Conservation (phyloP, 1,284 basidiomycete genomes). For the Ustilago crameri region DNA sequence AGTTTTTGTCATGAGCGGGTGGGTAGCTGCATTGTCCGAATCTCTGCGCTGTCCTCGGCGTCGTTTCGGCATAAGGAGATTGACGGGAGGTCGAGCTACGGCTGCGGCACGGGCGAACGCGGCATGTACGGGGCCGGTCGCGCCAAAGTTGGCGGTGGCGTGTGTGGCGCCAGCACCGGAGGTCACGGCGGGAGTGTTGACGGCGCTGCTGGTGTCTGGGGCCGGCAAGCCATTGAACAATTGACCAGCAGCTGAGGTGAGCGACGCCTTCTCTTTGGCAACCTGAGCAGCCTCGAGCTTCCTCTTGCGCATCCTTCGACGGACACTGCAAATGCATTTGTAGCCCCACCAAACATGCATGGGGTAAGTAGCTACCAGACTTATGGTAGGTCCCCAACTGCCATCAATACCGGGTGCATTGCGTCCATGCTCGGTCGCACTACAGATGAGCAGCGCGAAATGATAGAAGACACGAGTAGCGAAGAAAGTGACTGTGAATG, state of each 20-base stretch:
- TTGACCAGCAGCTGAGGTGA: constrained; percentile 50
- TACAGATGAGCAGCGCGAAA: constrained; percentile 51
- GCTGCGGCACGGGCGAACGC: constrained; percentile 57
- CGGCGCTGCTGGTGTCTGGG: constrained; percentile 57
- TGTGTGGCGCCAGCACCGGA: constrained; percentile 47
- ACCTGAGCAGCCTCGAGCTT: constrained; percentile 51
- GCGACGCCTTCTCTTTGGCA: constrained; percentile 42
- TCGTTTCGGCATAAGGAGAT: constrained; percentile 44
- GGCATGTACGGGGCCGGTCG: constrained; percentile 48
- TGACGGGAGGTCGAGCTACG: constrained; percentile 43
- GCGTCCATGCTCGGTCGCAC: constrained; percentile 51
- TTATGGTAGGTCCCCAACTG: constrained; percentile 54
- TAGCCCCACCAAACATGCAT: constrained; percentile 68
- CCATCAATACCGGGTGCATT: constrained; percentile 49
- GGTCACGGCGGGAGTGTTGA: constrained; percentile 63
- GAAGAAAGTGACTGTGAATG: constrained; percentile 65
- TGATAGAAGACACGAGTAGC: constrained; percentile 64
- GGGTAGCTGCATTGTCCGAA: background rate
- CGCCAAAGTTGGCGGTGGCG: constrained; percentile 45
- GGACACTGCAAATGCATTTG: constrained; percentile 63
- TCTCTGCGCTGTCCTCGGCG: constrained; percentile 12
- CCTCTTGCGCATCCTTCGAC: constrained; percentile 62
- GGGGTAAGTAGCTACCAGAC: constrained; percentile 55
- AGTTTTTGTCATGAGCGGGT: constrained; percentile 23
- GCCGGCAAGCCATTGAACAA: constrained; percentile 58